Conservation (phyloP, 1,284 basidiomycete genomes). For the Blastosporella zonata region DNA sequence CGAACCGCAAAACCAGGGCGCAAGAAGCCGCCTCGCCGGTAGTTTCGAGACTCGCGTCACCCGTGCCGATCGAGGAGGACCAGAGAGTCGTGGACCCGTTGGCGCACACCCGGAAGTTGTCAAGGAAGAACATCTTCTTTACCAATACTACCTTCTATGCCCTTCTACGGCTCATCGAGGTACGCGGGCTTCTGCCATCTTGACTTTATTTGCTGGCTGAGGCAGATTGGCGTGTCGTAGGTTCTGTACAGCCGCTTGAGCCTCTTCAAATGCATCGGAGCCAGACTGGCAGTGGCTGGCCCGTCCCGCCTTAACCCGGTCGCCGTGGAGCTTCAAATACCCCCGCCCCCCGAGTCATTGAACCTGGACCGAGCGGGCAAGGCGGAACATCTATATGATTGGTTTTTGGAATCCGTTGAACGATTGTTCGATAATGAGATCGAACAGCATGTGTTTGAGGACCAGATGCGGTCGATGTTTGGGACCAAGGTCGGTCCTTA, state of each 20-base stretch:
- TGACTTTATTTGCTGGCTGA: conserved; percentile 4
- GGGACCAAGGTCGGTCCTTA: conserved; percentile 58
- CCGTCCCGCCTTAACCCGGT: conserved; percentile 24
- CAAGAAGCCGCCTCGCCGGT: conserved; percentile 38
- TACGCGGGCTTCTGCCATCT: conserved; percentile 32
- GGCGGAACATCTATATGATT: conserved; percentile 72
- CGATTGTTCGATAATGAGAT: conserved; percentile 91
- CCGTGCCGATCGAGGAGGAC: conserved; percentile 46
- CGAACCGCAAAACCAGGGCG: conserved; percentile 53
- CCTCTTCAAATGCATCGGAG: conserved; percentile 71
- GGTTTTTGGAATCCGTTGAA: conserved; percentile 86
- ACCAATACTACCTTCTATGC: conserved; percentile 89
- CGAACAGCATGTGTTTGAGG: conserved; percentile 86
- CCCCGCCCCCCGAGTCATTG: conserved; percentile 19
- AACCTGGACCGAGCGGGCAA: conserved; percentile 26
- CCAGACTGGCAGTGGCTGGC: conserved; percentile 35
- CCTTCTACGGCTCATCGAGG: conserved; percentile 82
- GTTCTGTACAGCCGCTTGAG: conserved; percentile 84
- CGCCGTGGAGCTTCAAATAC: conserved; percentile 34
- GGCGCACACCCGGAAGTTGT: conserved; percentile 26
- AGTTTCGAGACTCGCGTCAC: conserved; percentile 56
- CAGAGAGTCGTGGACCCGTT: conserved; percentile 27
- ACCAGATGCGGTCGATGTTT: conserved; percentile 89
- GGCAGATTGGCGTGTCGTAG: conserved; percentile 37
- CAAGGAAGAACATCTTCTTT: conserved; percentile 72